phyloP scores from a whole-genome alignment of 2,329 filamentous ascomycete species.

The Juglanconis sp. region DNA sequence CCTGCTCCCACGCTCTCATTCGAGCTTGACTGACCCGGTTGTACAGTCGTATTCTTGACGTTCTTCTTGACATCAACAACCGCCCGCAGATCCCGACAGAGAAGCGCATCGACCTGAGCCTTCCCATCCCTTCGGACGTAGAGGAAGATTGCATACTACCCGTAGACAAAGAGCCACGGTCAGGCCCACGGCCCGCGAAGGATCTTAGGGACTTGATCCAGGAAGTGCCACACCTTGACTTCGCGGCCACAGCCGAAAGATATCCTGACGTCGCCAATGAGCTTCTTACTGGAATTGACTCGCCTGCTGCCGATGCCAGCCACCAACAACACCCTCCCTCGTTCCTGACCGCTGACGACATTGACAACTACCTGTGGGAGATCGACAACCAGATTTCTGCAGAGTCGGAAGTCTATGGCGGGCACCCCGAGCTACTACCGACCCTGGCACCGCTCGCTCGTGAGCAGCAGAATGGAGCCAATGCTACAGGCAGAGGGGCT shows the following conservation, averaged over 20 bases:
- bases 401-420: conserved; percentile 31
- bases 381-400: conserved; percentile 52
- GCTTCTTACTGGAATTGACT: conserved; percentile 39
- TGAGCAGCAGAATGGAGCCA: conserved; percentile 31
- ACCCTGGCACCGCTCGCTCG: conserved; percentile 49
- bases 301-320: conserved; percentile 37
- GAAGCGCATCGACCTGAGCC: conserved; percentile 69
- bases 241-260: conserved; percentile 56
- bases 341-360: conserved; percentile 66
- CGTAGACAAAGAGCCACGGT: conserved; percentile 68
- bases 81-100: conserved; percentile 72
- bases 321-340: conserved; percentile 57
- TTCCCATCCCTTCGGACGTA: conserved; percentile 42
- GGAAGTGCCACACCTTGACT: conserved; percentile 51
- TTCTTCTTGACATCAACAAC: conserved; percentile 87
- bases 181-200: conserved; percentile 40
- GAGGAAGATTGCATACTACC: conserved; percentile 65
- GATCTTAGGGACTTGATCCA: conserved; percentile 48
- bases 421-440: conserved; percentile 34
- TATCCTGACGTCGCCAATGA: conserved; percentile 56
- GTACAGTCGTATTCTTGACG: conserved; percentile 76
- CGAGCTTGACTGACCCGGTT: conserved; percentile 21
- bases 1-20: not conserved
- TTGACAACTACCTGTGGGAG: conserved; percentile 70
- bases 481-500: conserved; percentile 33